phyloP scores from a whole-genome alignment of 768 basidiomycete genomes.

The Tricholoma hemisulphureum region DNA sequence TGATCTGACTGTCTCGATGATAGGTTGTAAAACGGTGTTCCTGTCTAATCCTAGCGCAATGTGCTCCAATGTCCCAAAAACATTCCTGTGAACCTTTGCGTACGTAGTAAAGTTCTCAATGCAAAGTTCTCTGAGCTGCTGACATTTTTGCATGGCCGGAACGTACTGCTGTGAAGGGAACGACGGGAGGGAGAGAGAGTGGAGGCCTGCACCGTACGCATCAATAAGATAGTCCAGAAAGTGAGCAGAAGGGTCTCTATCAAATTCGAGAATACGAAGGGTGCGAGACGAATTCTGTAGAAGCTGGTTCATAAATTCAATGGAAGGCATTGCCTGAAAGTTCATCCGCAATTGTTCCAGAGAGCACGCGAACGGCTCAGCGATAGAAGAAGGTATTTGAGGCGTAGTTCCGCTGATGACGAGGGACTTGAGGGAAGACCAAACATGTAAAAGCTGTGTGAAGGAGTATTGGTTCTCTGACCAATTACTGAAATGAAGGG shows the following conservation, averaged over 20 bases:
- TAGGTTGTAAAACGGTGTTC: constrained; percentile 51
- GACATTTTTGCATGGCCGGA: constrained; percentile 45
- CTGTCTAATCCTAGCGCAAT: constrained; percentile 61
- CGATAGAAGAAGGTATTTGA: constrained; percentile 41
- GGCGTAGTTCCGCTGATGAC: constrained; percentile 60
- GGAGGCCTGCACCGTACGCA: constrained; percentile 47
- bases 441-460: constrained; percentile 61
- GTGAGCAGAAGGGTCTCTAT: constrained; percentile 55
- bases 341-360: constrained; percentile 60
- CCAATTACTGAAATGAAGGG: constrained; percentile 70
- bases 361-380: constrained; percentile 44
- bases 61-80: constrained; percentile 51
- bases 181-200: constrained; percentile 57
- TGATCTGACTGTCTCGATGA: constrained; percentile 54
- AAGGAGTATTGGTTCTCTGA: constrained; percentile 58
- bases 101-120: constrained; percentile 54
- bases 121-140: constrained; percentile 50
- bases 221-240: constrained; percentile 55
- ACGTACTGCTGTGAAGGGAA: constrained; percentile 49
- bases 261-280: constrained; percentile 56
- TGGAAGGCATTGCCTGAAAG: constrained; percentile 59
- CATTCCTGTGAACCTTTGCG: constrained; percentile 42
- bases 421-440: constrained; percentile 56
- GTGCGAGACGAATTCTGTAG: constrained; percentile 53
- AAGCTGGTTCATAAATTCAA: constrained; percentile 69